Base-by-base conservation (phyloP, 2,329 filamentous ascomycete genomes). In the Fusarium staphyleae region DNA sequence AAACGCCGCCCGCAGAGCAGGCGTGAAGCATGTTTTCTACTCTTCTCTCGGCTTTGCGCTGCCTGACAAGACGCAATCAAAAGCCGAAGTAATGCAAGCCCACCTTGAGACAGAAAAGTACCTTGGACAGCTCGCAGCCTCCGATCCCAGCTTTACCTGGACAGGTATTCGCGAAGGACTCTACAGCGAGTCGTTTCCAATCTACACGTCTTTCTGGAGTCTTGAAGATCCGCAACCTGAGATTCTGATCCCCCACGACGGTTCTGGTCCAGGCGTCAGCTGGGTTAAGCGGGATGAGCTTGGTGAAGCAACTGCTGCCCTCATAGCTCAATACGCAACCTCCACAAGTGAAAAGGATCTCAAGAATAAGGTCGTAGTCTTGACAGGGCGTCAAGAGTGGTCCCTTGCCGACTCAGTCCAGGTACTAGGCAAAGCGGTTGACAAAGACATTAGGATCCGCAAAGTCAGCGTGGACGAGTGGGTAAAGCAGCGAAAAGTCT, bases 281-380 rank as follows among this genome's bases (percentile, higher is more conserved):
- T 63, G 60, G 60, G 60, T 55, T 2, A 63, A 63, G 33, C 52
- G 56, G 39, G 60, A 63, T 29, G 60, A 63, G 18, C 15, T 63
- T 1, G 60, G 60, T 2, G 60, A 61, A 34, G 60, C 56, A 3
- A 63, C 56, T 3, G 60, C 60, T 1, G 24, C 11, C 3, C 13
- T 63, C 9, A 24, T 24, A 24, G 22, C 22, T 24, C 22, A 9
- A 24, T 24, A 9, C 22, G 22, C 22, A 24, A 24, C 22, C 5
- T 9, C 22, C 7, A 9, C 22, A 5, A 8, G 8, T 9, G 8
- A 9, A 9, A 24, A 9, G 5, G 22, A 24, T 24, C 22, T 24
- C 5, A 24, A 9, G 22, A 24, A 24, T 8, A 24, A 24, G 7
- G 7, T 62, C 6, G 49, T 63, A 0, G 55, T 48, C 0, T 3